Evolutionary conservation across 75 land plant species (phyloP).

Genomic region (Isoetes taiwanensis): DNA sequence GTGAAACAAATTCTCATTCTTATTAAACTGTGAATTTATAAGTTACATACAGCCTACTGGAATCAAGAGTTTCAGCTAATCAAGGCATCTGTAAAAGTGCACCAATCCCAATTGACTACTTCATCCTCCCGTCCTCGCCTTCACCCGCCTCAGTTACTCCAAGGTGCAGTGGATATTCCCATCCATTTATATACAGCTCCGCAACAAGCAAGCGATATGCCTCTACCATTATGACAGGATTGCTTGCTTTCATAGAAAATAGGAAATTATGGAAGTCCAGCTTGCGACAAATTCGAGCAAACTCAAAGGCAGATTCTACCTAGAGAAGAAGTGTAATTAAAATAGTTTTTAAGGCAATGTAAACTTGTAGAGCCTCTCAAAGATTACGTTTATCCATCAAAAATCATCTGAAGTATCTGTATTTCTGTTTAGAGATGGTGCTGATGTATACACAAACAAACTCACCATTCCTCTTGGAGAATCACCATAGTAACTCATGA

Average conservation of each 20-base stretch:
- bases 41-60: neutral
- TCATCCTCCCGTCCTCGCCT: conserved; percentile 99
- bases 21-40: neutral
- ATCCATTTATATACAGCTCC: conserved; percentile 90
- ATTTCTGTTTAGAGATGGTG: too few relatives aligned
- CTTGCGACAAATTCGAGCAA: conserved; percentile 87
- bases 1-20: conserved; percentile 9
- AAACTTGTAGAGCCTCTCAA: too few relatives aligned
- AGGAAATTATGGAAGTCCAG: conserved; percentile 91
- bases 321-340: too few relatives aligned
- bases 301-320: conserved; percentile 99
- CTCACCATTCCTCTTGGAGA: conserved; percentile 99
- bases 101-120: conserved; percentile 97
- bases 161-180: conserved; percentile 97
- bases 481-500: conserved; percentile 99
- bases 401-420: too few relatives aligned
- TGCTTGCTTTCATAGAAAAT: conserved; percentile 99
- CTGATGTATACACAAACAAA: too few relatives aligned
- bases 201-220: conserved; percentile 91
- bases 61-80: neutral
- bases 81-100: conserved; percentile 70
- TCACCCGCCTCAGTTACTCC: conserved; percentile 99
- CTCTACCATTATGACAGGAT: conserved; percentile 94
- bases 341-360: too few relatives aligned
- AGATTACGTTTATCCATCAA: too few relatives aligned